Percentiles rank a stretch among this genome's conserved stretches.
Conservation (phyloP, 2,329 filamentous ascomycete species). For the Fusarium sp. region DNA sequence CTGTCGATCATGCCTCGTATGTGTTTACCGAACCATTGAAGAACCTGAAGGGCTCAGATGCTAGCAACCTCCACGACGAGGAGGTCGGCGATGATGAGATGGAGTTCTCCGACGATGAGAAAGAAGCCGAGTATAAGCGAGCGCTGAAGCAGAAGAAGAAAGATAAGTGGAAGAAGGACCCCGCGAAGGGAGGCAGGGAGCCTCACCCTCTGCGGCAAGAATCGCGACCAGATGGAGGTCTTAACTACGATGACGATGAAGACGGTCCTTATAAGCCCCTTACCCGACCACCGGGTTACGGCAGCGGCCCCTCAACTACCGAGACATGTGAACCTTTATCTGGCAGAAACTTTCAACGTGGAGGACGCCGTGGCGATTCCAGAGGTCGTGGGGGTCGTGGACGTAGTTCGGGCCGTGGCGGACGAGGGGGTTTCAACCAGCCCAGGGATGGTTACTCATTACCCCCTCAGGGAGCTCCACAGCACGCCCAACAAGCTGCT, state of each 20-base stretch:
- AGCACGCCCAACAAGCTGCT: constrained; percentile 52
- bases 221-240: constrained; percentile 57
- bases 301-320: constrained; percentile 61
- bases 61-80: constrained; percentile 95
- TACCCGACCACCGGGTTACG: constrained; percentile 74
- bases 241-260: constrained; percentile 77
- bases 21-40: constrained; percentile 89
- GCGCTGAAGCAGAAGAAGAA: constrained; percentile 76
- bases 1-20: constrained; percentile 81
- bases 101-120: constrained; percentile 97
- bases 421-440: constrained; percentile 53
- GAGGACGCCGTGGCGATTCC: constrained; percentile 61
- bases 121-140: constrained; percentile 85
- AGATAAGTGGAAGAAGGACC: constrained; percentile 60
- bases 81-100: constrained; percentile 87
- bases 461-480: constrained; percentile 52
- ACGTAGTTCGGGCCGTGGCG: constrained; percentile 57
- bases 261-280: constrained; percentile 80
- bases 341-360: constrained; percentile 53
- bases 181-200: constrained; percentile 54
- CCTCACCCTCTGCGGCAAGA: constrained; percentile 60
- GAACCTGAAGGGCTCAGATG: constrained; percentile 87
- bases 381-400: constrained; percentile 61
- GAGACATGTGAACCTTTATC: constrained; percentile 54
- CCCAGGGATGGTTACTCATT: constrained; percentile 59